phyloP scores from a whole-genome alignment of 2,329 filamentous ascomycete genomes.

The Shiraia sp. region DNA sequence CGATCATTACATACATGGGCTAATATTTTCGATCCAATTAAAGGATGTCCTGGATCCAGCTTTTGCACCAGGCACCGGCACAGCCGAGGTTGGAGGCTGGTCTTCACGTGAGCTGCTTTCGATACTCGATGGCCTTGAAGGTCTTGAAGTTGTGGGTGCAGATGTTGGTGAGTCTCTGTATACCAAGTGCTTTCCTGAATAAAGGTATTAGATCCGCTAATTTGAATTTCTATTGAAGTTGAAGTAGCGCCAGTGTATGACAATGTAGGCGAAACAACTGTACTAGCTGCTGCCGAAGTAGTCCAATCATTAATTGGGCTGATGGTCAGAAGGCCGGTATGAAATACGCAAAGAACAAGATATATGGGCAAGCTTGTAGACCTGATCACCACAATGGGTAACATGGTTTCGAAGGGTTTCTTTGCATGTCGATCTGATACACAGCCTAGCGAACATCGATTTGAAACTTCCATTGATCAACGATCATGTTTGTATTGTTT shows the following conservation, averaged over 20 bases:
- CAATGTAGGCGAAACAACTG: conserved; percentile 62
- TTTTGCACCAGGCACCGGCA: conserved; percentile 61
- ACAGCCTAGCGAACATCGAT: too few species aligned
- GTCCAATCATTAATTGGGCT: conserved; percentile 55
- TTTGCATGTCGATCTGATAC: too few species aligned
- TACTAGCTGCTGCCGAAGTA: conserved; percentile 59
- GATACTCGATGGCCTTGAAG: conserved; percentile 62
- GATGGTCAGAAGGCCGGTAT: conserved; percentile 46
- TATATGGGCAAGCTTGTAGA: too few species aligned
- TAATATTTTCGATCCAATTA: too few species aligned
- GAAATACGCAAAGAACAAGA: too few species aligned
- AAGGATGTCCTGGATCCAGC: conserved; percentile 60
- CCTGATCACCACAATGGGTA: too few species aligned
- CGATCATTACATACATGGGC: too few species aligned
- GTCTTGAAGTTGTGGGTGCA: conserved; percentile 61
- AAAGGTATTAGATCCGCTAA: neutral
- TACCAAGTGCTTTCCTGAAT: conserved; percentile 1
- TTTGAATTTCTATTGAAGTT: conserved; percentile 43
- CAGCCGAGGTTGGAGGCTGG: conserved; percentile 66
- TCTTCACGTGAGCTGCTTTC: conserved; percentile 62
- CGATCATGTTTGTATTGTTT: too few species aligned
- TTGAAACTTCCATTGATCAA: too few species aligned
- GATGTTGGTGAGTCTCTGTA: conserved; percentile 53
- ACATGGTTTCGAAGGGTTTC: too few species aligned
- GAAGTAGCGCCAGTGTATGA: conserved; percentile 67